Evolutionary conservation across 2,329 filamentous ascomycete species (phyloP), one percentile per base, ranked within the genome.

Genomic region (Paecilomyces dactylethromorphus): DNA sequence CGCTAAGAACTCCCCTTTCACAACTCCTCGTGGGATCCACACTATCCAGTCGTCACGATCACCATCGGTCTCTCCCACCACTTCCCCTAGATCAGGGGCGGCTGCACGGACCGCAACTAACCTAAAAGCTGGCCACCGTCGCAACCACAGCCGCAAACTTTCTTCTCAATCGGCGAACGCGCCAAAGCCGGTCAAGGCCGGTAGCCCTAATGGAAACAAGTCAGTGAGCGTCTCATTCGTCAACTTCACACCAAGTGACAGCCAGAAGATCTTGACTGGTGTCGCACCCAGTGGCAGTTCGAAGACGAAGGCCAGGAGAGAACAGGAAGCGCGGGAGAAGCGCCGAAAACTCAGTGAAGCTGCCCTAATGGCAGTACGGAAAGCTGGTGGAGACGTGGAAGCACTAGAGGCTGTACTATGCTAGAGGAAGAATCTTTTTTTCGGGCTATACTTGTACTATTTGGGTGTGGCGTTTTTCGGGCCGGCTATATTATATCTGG

Each of bases 281-380:
- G 94, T 99, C 12, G 94, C 94, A 53, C 93, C 93, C 0, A 92
- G 88, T 64, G 94, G 94, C 10, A 92, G 87, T 65, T 90, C 86
- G 65, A 97, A 97, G 83, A 97, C 94, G 8, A 97, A 97, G 72
- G 91, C 91, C n/a, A 79, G 92, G 58, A 80, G 94, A 55, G 93
- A 97, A 74, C 89, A 91, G 72, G 93, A 97, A 77, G 91, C 91
- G 1, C 81, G 84, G 56, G 93, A 97, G 69, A 87, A 88, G 74
- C 81, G 90, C 66, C 78, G 75, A 59, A 75, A 76, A 63, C 61
- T 78, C 33, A 74, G 73, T 55, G 75, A 77, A 59, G 75, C 74
- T 58, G 75, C 75, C 33, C 66, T 78, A 56, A 69, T 72, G 55
- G 77, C 77, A 53, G 76, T 79, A 52, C 71, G 72, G 57, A 76